Evolutionary conservation across 2,329 filamentous ascomycete species (phyloP), one percentile per base, ranked within the genome.

Genomic region (Pseudocercospora eumusae): DNA sequence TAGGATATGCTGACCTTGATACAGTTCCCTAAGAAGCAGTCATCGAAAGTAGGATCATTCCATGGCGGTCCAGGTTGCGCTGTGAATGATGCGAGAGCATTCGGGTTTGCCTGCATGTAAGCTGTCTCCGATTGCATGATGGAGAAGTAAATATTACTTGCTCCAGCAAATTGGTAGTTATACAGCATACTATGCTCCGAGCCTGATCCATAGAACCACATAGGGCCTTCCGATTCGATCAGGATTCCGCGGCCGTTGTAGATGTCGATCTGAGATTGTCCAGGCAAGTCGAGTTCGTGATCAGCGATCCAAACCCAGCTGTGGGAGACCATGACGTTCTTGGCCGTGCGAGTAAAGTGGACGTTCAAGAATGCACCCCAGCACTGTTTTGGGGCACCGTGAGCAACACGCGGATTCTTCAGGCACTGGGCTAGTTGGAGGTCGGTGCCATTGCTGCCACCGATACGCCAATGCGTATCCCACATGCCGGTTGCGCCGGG

Each of bases 261-360:
- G 69, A 97, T 85, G 70, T 88, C 89, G 76, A 93, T 88, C 75
- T 93, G 89, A 62, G 79, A 86, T 75, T 90, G 85, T 71, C 89
- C 88, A 2, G 77, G 66, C 11, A 86, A 83, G 75, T 96, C 93
- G 23, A 96, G 88, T 74, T 96, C 91, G 79, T 97, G 93, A 75
- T 97, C 93, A 0, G 93, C 86, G 28, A 92, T 88, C 93, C 93
- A 97, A 75, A 90, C 87, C 93, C 93, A 97, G 55, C 84, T 88
- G 78, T 97, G 96, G 78, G 96, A 92, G 50, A 66, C 50, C 60
- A 96, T 80, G 76, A 96, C 96, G 44, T 88, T 82, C 1, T 86
- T 87, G 0, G 78, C 83, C 11, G 79, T 77, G 49, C 78, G 74
- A 3, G 85, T 86, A 53, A 86, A 63, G 54, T 80, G 79, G 47